A percentile compares a stretch with the other conserved stretches of the same genome.
Conservation (phyloP, 805 yeast genomes). For the Lachancea waltii region DNA sequence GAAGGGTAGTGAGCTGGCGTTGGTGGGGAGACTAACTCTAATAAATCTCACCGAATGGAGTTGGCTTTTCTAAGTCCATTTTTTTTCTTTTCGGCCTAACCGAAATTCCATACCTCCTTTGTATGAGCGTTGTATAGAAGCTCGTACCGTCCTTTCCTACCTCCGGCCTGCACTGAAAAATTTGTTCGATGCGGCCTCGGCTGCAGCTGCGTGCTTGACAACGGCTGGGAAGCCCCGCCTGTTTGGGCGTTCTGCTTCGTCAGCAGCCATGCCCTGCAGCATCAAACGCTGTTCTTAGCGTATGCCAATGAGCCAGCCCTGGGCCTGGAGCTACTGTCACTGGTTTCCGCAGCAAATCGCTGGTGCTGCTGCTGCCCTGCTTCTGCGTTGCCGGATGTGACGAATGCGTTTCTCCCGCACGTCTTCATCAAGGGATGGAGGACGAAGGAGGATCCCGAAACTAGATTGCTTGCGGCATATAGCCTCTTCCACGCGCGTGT, state of each 20-base stretch:
- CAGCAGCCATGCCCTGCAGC: too few species aligned
- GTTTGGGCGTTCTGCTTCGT: not conserved
- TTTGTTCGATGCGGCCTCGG: conserved; percentile 4
- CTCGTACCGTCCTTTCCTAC: not conserved
- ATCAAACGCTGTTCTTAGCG: too few species aligned
- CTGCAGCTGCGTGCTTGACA: not conserved
- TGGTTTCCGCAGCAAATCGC: too few species aligned
- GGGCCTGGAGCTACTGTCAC: too few species aligned
- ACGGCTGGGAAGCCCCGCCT: not conserved
- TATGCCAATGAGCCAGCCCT: too few species aligned
- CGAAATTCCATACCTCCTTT: not conserved
- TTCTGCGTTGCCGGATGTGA: too few species aligned
- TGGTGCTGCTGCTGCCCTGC: too few species aligned
- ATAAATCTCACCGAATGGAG: not conserved
- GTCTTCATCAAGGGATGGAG: too few species aligned
- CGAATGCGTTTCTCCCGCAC: too few species aligned
- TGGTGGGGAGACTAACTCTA: not conserved
- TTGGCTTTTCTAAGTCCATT: not conserved
- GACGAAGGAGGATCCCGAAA: too few species aligned
- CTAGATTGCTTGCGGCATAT: too few species aligned
- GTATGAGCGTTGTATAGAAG: not conserved
- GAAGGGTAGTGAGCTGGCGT: not conserved
- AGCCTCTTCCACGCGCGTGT: too few species aligned
- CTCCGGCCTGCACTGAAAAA: not conserved
- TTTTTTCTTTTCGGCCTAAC: not conserved